Evolutionary conservation across 2,329 filamentous ascomycete genomes (phyloP), one percentile per base, ranked within the genome.

Genomic region (Diaporthe citrichinensis): DNA sequence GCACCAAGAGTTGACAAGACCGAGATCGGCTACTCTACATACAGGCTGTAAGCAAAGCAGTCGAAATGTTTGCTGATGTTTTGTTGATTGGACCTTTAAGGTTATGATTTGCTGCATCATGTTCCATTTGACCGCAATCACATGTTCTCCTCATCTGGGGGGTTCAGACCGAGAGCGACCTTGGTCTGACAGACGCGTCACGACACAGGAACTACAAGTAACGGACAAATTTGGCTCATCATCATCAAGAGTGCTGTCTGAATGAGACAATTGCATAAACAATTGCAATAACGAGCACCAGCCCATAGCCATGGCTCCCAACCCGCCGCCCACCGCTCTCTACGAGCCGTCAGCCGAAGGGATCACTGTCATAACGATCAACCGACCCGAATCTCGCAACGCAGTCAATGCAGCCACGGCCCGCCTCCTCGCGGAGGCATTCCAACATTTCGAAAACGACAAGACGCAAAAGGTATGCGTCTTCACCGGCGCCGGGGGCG

Each of bases 341-440:
- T 71, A 71, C 31, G 72, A 68, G 61, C 61, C 72, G 4, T 59
- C 80, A 25, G 14, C 73, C 0, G 80, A 83, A 1, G 88, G 88
- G 62, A 89, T 91, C 78, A 88, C 88, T 0, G 87, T 85, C n/a
- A 88, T 91, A 74, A 85, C 87, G n/a, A 86, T 91, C 77, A 87
- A 89, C 80, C 86, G 89, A n/a, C 83, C 84, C 0, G 80, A 86
- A 17, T 83, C 85, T 34, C 85, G 86, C 71, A 91, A 91, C 78
- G 90, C 89, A 17, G 85, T 91, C 55, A 85, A 91, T 77, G 80
- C 83, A 2, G 75, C 83, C 2, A 90, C 89, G 5, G 89, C 86
- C 3, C 81, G 81, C 41, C 85, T 85, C 49, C 85, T 92, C 8
- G 86, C 87, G 36, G 79, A 84, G 0, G 87, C 88, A 7, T 86